Percentiles rank a stretch among this genome's conserved stretches.
These are phyloP conservation scores for Fusarium pininemorale DNA, from an alignment of 2,329 filamentous ascomycete species.

Conservation along the genomic window DNA sequence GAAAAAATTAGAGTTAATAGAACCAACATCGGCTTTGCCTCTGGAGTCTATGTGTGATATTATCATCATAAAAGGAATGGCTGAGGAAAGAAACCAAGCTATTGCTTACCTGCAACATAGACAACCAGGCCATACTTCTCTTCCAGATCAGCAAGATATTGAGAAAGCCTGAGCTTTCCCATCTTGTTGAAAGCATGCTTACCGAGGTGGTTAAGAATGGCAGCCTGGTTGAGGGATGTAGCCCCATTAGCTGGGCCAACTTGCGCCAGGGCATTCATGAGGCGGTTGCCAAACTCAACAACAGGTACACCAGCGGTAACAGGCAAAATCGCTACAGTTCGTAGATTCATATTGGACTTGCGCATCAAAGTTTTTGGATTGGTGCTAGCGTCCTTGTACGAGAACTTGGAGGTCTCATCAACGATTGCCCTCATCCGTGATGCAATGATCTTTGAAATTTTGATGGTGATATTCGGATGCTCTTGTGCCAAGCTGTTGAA, in stretches of 20 bases:
- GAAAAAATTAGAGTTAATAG: constrained; percentile 74
- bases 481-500: constrained; percentile 98
- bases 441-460: constrained; percentile 98
- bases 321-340: constrained; percentile 91
- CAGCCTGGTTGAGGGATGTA: constrained; percentile 90
- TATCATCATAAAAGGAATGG: constrained; percentile 59
- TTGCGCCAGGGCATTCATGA: constrained; percentile 88
- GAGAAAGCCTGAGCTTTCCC: constrained; percentile 93
- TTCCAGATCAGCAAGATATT: constrained; percentile 95
- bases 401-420: constrained; percentile 78
- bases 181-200: constrained; percentile 97
- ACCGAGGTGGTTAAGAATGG: constrained; percentile 92
- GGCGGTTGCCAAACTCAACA: constrained; percentile 88
- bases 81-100: background rate
- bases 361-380: constrained; percentile 64
- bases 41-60: constrained; percentile 51
- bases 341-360: constrained; percentile 88
- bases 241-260: constrained; percentile 91
- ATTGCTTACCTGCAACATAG: constrained; percentile 80
- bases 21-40: constrained; percentile 65
- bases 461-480: constrained; percentile 97
- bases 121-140: constrained; percentile 96
- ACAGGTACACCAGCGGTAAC: constrained; percentile 93
- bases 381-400: constrained; percentile 70
- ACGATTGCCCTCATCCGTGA: constrained; percentile 91